Percentiles rank a stretch among this genome's conserved stretches.
These are phyloP conservation scores for Tolypocladium ovalisporum DNA, from an alignment of 2,329 filamentous ascomycete species.

Conservation along the genomic window DNA sequence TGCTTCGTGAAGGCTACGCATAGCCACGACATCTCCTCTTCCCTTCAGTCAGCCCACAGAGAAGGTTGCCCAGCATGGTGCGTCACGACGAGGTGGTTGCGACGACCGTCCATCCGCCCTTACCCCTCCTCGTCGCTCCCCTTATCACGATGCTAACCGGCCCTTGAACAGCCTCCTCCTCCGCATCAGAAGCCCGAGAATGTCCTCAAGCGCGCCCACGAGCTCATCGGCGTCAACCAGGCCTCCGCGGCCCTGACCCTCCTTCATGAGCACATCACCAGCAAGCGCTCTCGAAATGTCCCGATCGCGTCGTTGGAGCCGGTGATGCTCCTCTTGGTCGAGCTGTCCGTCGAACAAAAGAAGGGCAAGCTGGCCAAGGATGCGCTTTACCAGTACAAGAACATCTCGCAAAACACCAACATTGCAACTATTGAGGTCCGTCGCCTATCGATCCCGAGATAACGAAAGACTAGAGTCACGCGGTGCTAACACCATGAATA, in stretches of 20 bases:
- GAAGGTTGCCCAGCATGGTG: conserved; percentile 42
- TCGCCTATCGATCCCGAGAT: conserved; percentile 1
- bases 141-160: conserved; percentile 16
- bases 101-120: conserved; percentile 8
- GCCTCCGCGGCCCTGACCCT: conserved; percentile 82
- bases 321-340: conserved; percentile 95
- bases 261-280: conserved; percentile 98
- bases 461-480: background rate
- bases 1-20: conserved; percentile 27
- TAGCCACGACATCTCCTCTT: conserved; percentile 25
- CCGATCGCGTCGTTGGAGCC: conserved; percentile 94
- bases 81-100: conserved; percentile 11
- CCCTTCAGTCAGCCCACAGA: conserved; percentile 27
- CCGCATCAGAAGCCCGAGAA: conserved; percentile 98
- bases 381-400: conserved; percentile 99
- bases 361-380: conserved; percentile 99
- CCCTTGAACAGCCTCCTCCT: conserved; percentile 64
- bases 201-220: conserved; percentile 95
- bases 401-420: conserved; percentile 98
- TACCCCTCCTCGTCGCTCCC: conserved; percentile 15
- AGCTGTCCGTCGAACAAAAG: conserved; percentile 91
- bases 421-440: conserved; percentile 89
- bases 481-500: conserved; percentile 20
- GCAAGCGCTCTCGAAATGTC: conserved; percentile 93
- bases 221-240: conserved; percentile 97